Evolutionary conservation across 192 early-diverging fungal genomes (phyloP).

Genomic region (Phycomyces blakesleeanus): DNA sequence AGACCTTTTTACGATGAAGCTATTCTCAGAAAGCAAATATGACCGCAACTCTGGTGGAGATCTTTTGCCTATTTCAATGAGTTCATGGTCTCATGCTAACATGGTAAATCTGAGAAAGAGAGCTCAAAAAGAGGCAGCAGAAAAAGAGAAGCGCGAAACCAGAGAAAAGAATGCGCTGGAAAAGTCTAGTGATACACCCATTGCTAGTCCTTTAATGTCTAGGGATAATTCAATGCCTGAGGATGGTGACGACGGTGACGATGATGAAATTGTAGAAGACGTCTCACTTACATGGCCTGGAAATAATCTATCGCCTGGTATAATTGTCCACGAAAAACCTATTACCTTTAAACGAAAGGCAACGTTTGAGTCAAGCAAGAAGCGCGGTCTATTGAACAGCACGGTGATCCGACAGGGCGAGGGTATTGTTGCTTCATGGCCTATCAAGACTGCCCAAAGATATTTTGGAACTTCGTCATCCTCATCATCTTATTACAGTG

Average conservation of each 20-base stretch:
- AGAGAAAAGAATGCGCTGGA: not conserved
- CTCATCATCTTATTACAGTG: not conserved
- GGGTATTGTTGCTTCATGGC: constrained; percentile 22
- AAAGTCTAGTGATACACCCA: not conserved
- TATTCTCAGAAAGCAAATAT: not conserved
- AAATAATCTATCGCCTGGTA: not conserved
- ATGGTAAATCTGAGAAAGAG: not conserved
- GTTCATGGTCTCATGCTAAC: not conserved
- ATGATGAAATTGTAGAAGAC: constrained; percentile 23
- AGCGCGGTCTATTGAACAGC: too few relatives aligned
- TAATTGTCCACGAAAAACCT: not conserved
- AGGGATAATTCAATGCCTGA: not conserved
- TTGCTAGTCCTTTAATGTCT: not conserved
- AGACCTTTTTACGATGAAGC: constrained; percentile 12
- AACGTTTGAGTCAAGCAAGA: not conserved
- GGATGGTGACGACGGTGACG: not conserved
- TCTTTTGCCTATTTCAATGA: not conserved
- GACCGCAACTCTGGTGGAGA: not conserved
- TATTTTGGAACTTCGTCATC: constrained; percentile 14
- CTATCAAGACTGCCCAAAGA: constrained; percentile 11
- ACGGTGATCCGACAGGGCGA: constrained; percentile 30
- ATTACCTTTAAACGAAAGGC: not conserved
- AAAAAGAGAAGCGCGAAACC: not conserved
- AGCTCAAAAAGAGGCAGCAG: constrained; percentile 1
- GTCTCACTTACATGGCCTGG: not conserved